Evolutionary conservation across 106 monocot genomes (phyloP), one percentile per base, ranked within the genome.

Genomic region (Narthecium ossifragum): DNA sequence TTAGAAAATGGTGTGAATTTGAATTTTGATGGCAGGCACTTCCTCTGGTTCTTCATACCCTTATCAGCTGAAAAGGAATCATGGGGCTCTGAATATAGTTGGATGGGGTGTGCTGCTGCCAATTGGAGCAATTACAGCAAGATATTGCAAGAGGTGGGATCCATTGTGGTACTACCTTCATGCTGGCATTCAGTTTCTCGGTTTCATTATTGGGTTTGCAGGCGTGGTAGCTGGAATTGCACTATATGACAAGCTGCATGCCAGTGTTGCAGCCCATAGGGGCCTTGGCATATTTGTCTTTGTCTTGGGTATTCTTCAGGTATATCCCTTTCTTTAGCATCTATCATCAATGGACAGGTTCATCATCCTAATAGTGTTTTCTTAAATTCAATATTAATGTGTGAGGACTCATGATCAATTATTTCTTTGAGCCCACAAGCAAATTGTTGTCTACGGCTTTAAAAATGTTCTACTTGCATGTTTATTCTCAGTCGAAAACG

Each of bases 101-200:
- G 92, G 80, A 13, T 92, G 92, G 92, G 92, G 92, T 24, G 80
- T 92, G 26, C 59, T 92, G 21, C 68, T 88, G 10, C 92, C 92
- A 20, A 88, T 92, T 34, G 92, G 92, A 10, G 77, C 73, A 46
- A 84, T 92, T 27, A 59, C 88, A 53, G 80, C 92, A 61, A 80
- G 92, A 76, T 78, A 88, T 61, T 84, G 74, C 78, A 88, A 39
- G 68, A 51, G 51, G 46, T 75, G 66, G 71, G 87, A 87, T 63
- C 92, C 92, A 20, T 18, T 80, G 14, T 92, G 92, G 92, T 88
- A 51, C 61, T 84, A 92, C 58, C 69, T 81, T 59, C 92, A 92
- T 64, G 66, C 67, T 4, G 62, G 51, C 17, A 67, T 92, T 61
- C 92, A 92, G 61, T 76, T 87, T 50, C 26, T 69, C 22, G 92